These are phyloP conservation scores for Penicillium samsonianum DNA, from an alignment of 495 filamentous ascomycete species.

Conservation along the genomic window DNA sequence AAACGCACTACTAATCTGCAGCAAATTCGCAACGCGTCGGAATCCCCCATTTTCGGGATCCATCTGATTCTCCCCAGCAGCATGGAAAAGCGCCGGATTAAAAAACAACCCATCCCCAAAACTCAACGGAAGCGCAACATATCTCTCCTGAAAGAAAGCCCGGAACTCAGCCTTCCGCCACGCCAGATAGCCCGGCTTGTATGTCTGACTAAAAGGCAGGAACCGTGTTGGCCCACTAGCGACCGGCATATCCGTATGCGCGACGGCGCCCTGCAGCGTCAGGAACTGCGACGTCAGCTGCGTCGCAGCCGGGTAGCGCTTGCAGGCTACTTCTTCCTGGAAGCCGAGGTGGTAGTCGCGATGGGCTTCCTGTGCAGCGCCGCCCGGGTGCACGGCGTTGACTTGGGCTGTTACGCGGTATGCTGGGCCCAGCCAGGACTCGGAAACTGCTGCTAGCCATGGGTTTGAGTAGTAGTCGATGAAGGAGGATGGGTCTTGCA, in stretches of 20 bases:
- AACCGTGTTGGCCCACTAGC: slow-evolving; percentile 54
- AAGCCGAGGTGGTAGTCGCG: slow-evolving; percentile 62
- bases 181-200: slow-evolving; percentile 51
- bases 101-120: slow-evolving; percentile 58
- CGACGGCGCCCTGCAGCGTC: slow-evolving; percentile 59
- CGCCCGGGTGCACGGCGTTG: slow-evolving; percentile 57
- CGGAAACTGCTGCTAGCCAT: slow-evolving; percentile 47
- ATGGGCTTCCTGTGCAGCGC: slow-evolving; percentile 51
- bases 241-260: slow-evolving; percentile 57
- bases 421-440: slow-evolving; percentile 53
- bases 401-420: slow-evolving; percentile 57
- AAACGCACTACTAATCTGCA: slow-evolving; percentile 57
- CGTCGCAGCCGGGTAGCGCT: slow-evolving; percentile 41
- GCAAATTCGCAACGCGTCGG: slow-evolving; percentile 51
- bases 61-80: slow-evolving; percentile 54
- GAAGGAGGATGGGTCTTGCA: slow-evolving; percentile 48
- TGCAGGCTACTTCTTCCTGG: slow-evolving; percentile 39
- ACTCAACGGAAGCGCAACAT: slow-evolving; percentile 47
- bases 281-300: slow-evolving; percentile 51
- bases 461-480: slow-evolving; percentile 55
- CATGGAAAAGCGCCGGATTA: slow-evolving; percentile 58
- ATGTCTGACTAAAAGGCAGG: slow-evolving; percentile 55
- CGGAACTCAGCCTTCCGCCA: slow-evolving; percentile 50
- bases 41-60: slow-evolving; percentile 29
- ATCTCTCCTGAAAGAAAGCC: slow-evolving; percentile 48